Evolutionary conservation across 2,329 filamentous ascomycete genomes (phyloP).

Genomic region (Epichloe uncinata): DNA sequence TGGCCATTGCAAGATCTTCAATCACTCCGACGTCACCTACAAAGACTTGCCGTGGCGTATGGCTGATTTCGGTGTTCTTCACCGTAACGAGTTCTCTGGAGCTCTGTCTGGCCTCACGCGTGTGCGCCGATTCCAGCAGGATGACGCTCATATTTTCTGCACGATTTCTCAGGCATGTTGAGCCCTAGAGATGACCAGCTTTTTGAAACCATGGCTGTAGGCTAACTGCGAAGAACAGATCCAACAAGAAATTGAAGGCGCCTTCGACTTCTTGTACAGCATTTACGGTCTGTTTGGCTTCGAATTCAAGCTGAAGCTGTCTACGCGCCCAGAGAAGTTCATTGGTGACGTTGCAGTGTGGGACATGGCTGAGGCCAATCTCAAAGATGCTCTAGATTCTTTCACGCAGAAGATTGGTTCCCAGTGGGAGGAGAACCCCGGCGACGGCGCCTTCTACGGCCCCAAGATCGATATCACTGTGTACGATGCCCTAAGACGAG

Average conservation of each 20-base stretch:
- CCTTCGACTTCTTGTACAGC: constrained; percentile 76
- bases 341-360: constrained; percentile 79
- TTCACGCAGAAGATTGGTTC: constrained; percentile 51
- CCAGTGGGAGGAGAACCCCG: constrained; percentile 82
- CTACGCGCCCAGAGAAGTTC: constrained; percentile 78
- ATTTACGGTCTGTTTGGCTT: constrained; percentile 51
- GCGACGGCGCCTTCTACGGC: constrained; percentile 95
- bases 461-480: constrained; percentile 98
- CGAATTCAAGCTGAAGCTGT: constrained; percentile 87
- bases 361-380: constrained; percentile 73
- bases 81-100: constrained; percentile 90
- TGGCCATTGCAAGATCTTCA: constrained; percentile 81
- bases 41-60: constrained; percentile 76
- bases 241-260: constrained; percentile 46
- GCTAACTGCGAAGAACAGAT: constrained; percentile 15
- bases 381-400: constrained; percentile 65
- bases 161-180: constrained; percentile 22
- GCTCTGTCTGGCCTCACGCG: constrained; percentile 82
- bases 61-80: constrained; percentile 90
- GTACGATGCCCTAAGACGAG: constrained; percentile 70
- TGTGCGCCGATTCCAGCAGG: constrained; percentile 88
- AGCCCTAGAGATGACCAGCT: no score
- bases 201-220: background rate
- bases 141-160: constrained; percentile 95
- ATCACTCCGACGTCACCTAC: constrained; percentile 72